phyloP scores from a whole-genome alignment of 2,329 filamentous ascomycete genomes.

The Cercospora canescens region DNA sequence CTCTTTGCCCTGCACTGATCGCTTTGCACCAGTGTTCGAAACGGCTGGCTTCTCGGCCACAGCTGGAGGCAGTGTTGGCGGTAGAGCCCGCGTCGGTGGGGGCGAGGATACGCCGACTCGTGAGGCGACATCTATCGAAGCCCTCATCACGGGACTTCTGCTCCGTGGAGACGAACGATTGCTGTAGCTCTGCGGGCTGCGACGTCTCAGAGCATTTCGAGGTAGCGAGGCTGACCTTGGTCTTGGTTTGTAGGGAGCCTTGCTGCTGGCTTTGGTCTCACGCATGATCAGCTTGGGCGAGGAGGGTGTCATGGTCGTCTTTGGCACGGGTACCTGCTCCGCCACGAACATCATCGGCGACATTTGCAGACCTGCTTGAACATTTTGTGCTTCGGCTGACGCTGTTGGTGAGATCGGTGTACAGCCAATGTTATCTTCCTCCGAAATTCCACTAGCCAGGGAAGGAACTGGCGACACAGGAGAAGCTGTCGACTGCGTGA shows the following conservation, averaged over 20 bases:
- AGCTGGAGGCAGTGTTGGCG: conserved; percentile 36
- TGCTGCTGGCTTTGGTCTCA: conserved; percentile 24
- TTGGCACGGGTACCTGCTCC: conserved; percentile 35
- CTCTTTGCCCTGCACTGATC: conserved; percentile 24
- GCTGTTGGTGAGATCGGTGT: conserved; percentile 30
- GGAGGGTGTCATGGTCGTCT: conserved; percentile 28
- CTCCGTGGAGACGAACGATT: conserved; percentile 21
- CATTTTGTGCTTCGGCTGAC: conserved; percentile 17
- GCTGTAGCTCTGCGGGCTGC: conserved; percentile 22
- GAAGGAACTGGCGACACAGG: conserved; percentile 33
- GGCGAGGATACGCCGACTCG: conserved; percentile 33
- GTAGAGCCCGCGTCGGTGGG: conserved; percentile 35
- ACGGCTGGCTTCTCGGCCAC: conserved; percentile 28
- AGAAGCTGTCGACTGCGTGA: conserved; percentile 30
- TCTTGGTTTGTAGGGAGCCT: conserved; percentile 30
- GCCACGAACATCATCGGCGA: conserved; percentile 39
- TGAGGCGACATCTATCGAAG: conserved; percentile 25
- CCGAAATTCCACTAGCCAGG: conserved; percentile 17
- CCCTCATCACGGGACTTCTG: conserved; percentile 15
- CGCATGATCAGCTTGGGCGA: conserved; percentile 33
- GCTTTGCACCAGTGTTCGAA: conserved; percentile 15
- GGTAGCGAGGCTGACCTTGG: conserved; percentile 35
- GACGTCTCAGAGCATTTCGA: conserved; percentile 22
- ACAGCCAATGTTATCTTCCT: conserved; percentile 27
- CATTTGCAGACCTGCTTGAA: conserved; percentile 18